These are phyloP conservation scores for Tulasnella sp. DNA, from an alignment of 768 basidiomycete species.

Conservation along the genomic window DNA sequence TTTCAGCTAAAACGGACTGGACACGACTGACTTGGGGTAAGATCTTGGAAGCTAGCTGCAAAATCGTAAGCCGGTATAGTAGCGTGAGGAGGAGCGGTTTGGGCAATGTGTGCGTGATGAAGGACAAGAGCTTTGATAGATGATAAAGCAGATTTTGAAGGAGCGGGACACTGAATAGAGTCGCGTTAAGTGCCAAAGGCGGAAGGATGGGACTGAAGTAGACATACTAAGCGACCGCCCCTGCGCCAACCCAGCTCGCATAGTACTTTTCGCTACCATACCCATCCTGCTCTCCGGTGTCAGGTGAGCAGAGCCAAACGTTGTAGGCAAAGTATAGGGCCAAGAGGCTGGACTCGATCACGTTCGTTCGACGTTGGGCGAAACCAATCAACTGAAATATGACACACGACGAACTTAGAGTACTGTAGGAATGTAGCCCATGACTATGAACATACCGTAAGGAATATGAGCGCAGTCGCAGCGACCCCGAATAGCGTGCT, in stretches of 20 bases:
- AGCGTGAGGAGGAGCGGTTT: slow-evolving; percentile 69
- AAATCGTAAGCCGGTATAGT: slow-evolving; percentile 65
- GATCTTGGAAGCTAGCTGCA: slow-evolving; percentile 73
- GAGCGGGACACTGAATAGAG: slow-evolving; percentile 40
- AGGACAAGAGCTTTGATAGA: slow-evolving; percentile 66
- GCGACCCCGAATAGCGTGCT: slow-evolving; percentile 84
- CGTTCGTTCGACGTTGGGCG: slow-evolving; percentile 75
- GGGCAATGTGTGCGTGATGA: slow-evolving; percentile 74
- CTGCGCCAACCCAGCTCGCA: slow-evolving; percentile 16
- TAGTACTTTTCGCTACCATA: slow-evolving; percentile 15
- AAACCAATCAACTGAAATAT: slow-evolving; percentile 66
- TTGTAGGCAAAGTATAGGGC: slow-evolving; percentile 85
- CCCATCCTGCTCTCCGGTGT: slow-evolving; percentile 13
- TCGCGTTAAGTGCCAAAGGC: not conserved
- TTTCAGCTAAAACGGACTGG: slow-evolving; percentile 59
- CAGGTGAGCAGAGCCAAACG: slow-evolving; percentile 59
- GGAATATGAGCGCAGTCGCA: slow-evolving; percentile 77
- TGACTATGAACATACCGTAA: slow-evolving; percentile 42
- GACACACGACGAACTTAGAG: too few species aligned
- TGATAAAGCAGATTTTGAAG: slow-evolving; percentile 72
- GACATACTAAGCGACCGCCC: slow-evolving; percentile 8
- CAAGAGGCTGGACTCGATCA: slow-evolving; percentile 82
- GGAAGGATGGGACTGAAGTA: not conserved
- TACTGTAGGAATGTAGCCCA: too few species aligned
- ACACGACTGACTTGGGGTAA: slow-evolving; percentile 77